phyloP scores from a whole-genome alignment of 352 stramenopile genomes.

The Pythium utonaiense region DNA sequence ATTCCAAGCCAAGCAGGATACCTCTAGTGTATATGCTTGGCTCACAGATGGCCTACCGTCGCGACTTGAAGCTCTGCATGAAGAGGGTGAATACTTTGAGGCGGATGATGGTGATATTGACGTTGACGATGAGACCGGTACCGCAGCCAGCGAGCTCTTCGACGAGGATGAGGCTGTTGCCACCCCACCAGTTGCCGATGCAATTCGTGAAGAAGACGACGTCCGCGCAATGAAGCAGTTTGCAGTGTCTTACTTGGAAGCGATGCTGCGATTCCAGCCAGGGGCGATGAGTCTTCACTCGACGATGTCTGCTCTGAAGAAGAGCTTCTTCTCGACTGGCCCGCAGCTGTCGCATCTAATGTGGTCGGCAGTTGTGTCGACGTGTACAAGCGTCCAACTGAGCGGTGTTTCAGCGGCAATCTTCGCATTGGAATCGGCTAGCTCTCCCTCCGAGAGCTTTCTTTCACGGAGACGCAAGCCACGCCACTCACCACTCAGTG shows the following conservation, averaged over 20 bases:
- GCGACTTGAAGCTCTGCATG: constrained; percentile 36
- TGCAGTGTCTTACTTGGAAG: constrained; percentile 59
- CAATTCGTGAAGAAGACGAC: constrained; percentile 28
- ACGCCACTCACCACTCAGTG: constrained; percentile 11
- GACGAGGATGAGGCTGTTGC: constrained; percentile 20
- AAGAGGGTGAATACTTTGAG: constrained; percentile 35
- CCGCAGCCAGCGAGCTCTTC: constrained; percentile 18
- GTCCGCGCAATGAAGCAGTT: constrained; percentile 78
- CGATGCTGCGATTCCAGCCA: constrained; percentile 61
- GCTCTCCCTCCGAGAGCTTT: constrained; percentile 22
- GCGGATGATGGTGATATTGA: constrained; percentile 31
- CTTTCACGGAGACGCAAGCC: constrained; percentile 16
- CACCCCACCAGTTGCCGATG: neutral
- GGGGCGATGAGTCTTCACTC: constrained; percentile 49
- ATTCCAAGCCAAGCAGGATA: constrained; percentile 74
- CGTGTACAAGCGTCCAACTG: constrained; percentile 56
- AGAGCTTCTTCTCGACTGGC: constrained; percentile 64
- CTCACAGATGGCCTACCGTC: constrained; percentile 44
- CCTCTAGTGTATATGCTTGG: constrained; percentile 58
- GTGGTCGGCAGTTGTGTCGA: constrained; percentile 67
- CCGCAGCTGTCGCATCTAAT: constrained; percentile 74
- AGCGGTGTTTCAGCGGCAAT: constrained; percentile 72
- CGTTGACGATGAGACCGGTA: constrained; percentile 14
- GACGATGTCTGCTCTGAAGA: constrained; percentile 60
- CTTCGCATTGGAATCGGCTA: constrained; percentile 29